These are phyloP conservation scores for Alternaria brassicicola DNA, from an alignment of 2,329 filamentous ascomycete genomes.

Conservation along the genomic window DNA sequence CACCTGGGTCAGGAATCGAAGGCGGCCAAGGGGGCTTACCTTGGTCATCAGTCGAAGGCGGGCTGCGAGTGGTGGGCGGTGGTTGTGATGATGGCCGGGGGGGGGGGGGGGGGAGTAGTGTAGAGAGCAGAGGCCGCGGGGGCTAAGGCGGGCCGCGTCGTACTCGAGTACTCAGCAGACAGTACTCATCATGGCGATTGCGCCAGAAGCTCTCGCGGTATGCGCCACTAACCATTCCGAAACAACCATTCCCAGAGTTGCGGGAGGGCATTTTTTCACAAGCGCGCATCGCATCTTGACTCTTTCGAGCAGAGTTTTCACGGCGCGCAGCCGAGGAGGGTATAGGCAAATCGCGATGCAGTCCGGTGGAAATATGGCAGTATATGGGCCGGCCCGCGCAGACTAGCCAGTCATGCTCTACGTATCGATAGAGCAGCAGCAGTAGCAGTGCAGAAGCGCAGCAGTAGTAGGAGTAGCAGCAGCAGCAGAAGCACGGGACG, in stretches of 20 bases:
- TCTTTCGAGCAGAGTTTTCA: constrained; percentile 37
- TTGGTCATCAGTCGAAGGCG: constrained; percentile 21
- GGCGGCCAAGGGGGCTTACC: constrained; percentile 30
- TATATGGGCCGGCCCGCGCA: constrained; percentile 42
- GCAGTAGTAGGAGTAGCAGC: background rate
- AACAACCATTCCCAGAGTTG: constrained; percentile 1
- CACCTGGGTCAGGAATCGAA: constrained; percentile 25
- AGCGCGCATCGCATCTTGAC: constrained; percentile 22
- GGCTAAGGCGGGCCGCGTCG: constrained; percentile 7
- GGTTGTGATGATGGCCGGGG: constrained; percentile 7
- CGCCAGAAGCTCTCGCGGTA: constrained; percentile 13
- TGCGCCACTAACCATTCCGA: constrained; percentile 15
- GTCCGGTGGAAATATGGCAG: constrained; percentile 28
- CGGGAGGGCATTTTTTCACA: constrained; percentile 12
- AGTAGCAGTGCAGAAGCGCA: background rate
- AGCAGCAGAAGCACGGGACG: constrained; percentile 12
- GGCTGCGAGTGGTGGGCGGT: constrained; percentile 15
- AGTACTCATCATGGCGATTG: constrained; percentile 22
- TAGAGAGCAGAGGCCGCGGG: background rate
- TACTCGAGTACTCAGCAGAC: constrained; percentile 26
- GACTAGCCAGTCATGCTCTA: constrained; percentile 28
- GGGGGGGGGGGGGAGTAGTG: no score
- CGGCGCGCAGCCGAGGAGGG: constrained; percentile 13
- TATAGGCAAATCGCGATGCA: constrained; percentile 28
- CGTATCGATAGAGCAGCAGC: constrained; percentile 27